These are phyloP conservation scores for Kernera saxatilis DNA, from an alignment of 345 rosid species.

Conservation along the genomic window DNA sequence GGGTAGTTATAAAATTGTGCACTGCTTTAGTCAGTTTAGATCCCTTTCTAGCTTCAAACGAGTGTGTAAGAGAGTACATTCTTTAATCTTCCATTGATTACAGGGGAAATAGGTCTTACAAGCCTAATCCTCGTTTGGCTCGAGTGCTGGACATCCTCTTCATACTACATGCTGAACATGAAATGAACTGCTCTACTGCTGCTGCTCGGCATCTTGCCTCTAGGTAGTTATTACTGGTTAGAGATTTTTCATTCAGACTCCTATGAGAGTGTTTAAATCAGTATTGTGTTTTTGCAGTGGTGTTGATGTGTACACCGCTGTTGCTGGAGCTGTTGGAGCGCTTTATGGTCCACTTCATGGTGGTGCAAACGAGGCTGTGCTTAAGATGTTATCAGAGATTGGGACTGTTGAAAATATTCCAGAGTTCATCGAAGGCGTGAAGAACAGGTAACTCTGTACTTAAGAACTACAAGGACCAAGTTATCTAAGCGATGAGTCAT, in stretches of 20 bases:
- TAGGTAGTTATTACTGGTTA: conserved; percentile 41
- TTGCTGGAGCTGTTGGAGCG: conserved; percentile 94
- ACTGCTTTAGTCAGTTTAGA: background rate
- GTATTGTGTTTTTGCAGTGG: conserved; percentile 47
- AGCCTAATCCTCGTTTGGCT: conserved; percentile 86
- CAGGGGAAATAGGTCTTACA: conserved; percentile 83
- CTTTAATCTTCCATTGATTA: background rate
- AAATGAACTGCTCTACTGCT: conserved; percentile 94
- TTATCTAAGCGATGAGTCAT: background rate
- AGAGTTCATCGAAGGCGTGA: conserved; percentile 77
- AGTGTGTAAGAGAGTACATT: background rate
- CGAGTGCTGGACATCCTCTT: conserved; percentile 77
- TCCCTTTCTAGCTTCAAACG: background rate
- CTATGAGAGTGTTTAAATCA: background rate
- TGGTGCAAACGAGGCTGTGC: conserved; percentile 94
- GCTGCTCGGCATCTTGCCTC: conserved; percentile 98
- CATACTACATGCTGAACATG: conserved; percentile 94
- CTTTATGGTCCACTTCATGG: conserved; percentile 97
- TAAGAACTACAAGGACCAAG: background rate
- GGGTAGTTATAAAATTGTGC: background rate
- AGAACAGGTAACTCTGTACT: conserved; percentile 49
- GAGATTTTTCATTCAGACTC: background rate
- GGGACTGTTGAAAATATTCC: conserved; percentile 88
- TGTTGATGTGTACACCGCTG: conserved; percentile 85
- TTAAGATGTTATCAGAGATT: conserved; percentile 85